Evolutionary conservation across 768 basidiomycete species (phyloP).

Genomic region (Auricularia heimuer): DNA sequence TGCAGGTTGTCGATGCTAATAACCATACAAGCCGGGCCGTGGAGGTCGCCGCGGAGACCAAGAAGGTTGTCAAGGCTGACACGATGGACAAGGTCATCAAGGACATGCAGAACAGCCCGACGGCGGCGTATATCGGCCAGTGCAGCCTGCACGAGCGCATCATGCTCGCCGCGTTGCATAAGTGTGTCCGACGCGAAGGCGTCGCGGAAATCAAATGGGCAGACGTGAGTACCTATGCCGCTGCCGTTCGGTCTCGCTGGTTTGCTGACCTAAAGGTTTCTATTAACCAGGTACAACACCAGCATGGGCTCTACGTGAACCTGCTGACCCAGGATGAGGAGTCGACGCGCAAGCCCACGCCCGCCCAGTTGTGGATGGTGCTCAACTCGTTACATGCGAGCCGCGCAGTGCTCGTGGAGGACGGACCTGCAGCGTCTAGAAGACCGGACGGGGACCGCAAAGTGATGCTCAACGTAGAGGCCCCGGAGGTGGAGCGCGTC

Average conservation of each 20-base stretch:
- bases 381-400: constrained; percentile 70
- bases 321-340: constrained; percentile 52
- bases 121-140: constrained; percentile 69
- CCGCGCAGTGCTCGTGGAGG: constrained; percentile 66
- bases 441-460: constrained; percentile 58
- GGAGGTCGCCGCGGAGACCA: constrained; percentile 53
- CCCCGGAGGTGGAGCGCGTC: constrained; percentile 74
- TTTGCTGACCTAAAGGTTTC: too few species aligned
- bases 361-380: constrained; percentile 55
- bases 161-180: constrained; percentile 75
- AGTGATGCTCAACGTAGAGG: constrained; percentile 75
- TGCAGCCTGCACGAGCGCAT: constrained; percentile 83
- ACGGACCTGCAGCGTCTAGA: constrained; percentile 36
- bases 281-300: constrained; percentile 36
- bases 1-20: neutral
- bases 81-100: constrained; percentile 62
- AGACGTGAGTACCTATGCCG: constrained; percentile 39
- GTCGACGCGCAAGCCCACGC: constrained; percentile 45
- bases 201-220: constrained; percentile 83
- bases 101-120: constrained; percentile 86
- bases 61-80: constrained; percentile 35
- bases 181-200: constrained; percentile 74
- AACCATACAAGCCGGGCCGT: constrained; percentile 54
- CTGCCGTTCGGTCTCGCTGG: neutral
- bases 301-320: constrained; percentile 63